Evolutionary conservation across 306 rosid genomes (phyloP).

Genomic region (Trichosanthes truncata): DNA sequence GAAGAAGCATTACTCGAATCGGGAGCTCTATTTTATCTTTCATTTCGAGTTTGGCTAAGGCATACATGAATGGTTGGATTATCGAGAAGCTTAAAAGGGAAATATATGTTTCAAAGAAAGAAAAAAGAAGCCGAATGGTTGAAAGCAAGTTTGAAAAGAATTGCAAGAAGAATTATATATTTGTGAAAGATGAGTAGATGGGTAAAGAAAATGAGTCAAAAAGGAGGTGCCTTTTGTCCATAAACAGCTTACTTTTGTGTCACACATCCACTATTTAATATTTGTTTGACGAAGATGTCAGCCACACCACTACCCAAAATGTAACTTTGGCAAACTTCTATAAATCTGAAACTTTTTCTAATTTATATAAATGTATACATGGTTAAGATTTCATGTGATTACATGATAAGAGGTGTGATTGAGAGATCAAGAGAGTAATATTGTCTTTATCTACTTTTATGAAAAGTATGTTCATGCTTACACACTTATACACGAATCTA

Average conservation of each 20-base stretch:
- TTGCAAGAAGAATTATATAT: not conserved
- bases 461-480: not conserved
- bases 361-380: not conserved
- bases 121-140: not conserved
- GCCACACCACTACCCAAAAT: not conserved
- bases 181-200: not conserved
- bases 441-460: not conserved
- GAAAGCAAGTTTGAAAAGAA: not conserved
- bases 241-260: not conserved
- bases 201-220: conserved; percentile 2
- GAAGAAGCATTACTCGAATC: not conserved
- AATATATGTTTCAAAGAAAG: not conserved
- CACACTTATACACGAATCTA: not conserved
- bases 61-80: not conserved
- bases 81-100: not conserved
- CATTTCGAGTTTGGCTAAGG: not conserved
- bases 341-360: not conserved
- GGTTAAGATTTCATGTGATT: not conserved
- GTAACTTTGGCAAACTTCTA: conserved; percentile 2
- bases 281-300: conserved; percentile 1
- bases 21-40: not conserved
- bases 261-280: not conserved
- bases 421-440: not conserved
- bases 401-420: not conserved
- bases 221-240: not conserved